Evolutionary conservation across 176 grass and related monocot genomes (phyloP), one percentile per base, ranked within the genome.

Genomic region (Eleusine indica): DNA sequence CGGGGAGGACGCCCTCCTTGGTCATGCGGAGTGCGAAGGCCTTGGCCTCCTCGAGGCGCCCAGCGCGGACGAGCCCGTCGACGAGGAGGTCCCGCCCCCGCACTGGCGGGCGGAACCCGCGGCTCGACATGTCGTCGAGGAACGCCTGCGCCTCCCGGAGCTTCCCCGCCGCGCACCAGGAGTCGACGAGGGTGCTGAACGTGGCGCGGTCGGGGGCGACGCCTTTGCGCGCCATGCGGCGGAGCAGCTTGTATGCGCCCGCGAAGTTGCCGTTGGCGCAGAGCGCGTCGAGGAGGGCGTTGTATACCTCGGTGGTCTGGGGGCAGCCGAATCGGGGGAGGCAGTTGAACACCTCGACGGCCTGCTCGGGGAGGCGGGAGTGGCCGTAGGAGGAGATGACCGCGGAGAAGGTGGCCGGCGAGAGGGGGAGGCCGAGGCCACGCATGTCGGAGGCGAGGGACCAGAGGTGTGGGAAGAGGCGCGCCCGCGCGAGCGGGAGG

Each of bases 1-100:
- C 91, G n/a, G 96, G 96, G 70, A 98, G 86, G 68, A 90, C 42
- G 47, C 96, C 96, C 81, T 98, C 96, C 85, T 98, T 98, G 79
- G 93, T 98, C 89, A 98, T 95, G 30, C 89, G 96, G 78, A 85
- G 93, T 14, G 90, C 93, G 58, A 98, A 92, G 40, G 85, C 85
- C 82, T 98, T 98, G 68, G 93, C 93, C 43, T 92, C 88, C 87
- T 98, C 93, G 1, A 98, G 85, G 51, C 78, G 85, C 5, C 96
- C 96, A 9, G 96, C 96, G 37, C 91, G 80, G 65, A 98, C 89
- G 9, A 98, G 93, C 61, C 93, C 96, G 39, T 91, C 91, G 51
- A 98, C 88, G 65, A 98, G 93, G 69, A 95, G 76, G 46, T 98
- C 96, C 19, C 91, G 89, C 39, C 89, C 93, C 30, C 93, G 91